phyloP scores from a whole-genome alignment of 2,329 filamentous ascomycete species.

The Colletotrichum costaricense region DNA sequence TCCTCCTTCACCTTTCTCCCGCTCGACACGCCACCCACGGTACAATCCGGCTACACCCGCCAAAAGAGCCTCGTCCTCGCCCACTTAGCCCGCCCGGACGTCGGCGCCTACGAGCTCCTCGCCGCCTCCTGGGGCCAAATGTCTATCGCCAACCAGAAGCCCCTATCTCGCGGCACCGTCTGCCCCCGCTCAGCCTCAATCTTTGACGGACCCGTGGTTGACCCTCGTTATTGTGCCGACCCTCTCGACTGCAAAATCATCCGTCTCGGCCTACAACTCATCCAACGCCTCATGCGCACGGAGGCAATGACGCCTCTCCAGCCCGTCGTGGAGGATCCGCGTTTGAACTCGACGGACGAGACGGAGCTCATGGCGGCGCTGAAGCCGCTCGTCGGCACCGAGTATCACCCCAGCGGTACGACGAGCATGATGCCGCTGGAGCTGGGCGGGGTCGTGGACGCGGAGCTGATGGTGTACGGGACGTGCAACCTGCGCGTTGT shows the following conservation, averaged over 20 bases:
- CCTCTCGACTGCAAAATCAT: slow-evolving; percentile 50
- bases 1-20: slow-evolving; percentile 38
- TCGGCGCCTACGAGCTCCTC: slow-evolving; percentile 44
- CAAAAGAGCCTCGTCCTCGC: slow-evolving; percentile 45
- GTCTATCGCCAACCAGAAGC: slow-evolving; percentile 49
- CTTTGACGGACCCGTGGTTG: slow-evolving; percentile 50
- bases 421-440: slow-evolving; percentile 57
- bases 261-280: slow-evolving; percentile 40
- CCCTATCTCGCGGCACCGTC: slow-evolving; percentile 57
- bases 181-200: slow-evolving; percentile 50
- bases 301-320: slow-evolving; percentile 38
- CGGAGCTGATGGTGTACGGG: slow-evolving; percentile 58
- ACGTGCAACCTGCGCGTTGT: slow-evolving; percentile 59
- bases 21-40: slow-evolving; percentile 43
- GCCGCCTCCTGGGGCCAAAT: slow-evolving; percentile 46
- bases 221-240: slow-evolving; percentile 57
- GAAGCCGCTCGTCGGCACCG: slow-evolving; percentile 50
- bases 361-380: slow-evolving; percentile 42
- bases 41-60: slow-evolving; percentile 49
- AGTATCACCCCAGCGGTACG: slow-evolving; percentile 57
- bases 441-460: slow-evolving; percentile 58
- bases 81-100: slow-evolving; percentile 39
- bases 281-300: slow-evolving; percentile 43
- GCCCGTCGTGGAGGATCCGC: slow-evolving; percentile 32
- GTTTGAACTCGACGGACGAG: slow-evolving; percentile 38